These are phyloP conservation scores for Colletotrichum sp. DNA, from an alignment of 2,329 filamentous ascomycete species.

Conservation along the genomic window DNA sequence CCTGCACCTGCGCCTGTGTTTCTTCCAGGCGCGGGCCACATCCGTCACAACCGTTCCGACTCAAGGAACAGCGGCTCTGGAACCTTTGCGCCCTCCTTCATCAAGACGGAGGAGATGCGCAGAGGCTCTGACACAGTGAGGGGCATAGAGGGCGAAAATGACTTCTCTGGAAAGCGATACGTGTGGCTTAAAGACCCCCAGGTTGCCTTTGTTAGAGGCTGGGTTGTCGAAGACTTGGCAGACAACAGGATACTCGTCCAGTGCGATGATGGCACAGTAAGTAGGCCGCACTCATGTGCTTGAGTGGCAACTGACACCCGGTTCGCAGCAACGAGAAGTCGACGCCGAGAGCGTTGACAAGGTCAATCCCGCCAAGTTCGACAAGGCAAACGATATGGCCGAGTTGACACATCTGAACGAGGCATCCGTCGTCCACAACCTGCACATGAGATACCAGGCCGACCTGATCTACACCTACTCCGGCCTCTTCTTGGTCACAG, in stretches of 20 bases:
- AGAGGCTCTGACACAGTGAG: constrained; percentile 60
- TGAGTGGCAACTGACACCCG: constrained; percentile 21
- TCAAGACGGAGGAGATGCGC: constrained; percentile 82
- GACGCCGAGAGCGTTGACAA: constrained; percentile 91
- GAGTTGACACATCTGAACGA: constrained; percentile 98
- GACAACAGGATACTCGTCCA: constrained; percentile 80
- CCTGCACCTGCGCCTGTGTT: constrained; percentile 45
- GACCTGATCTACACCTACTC: constrained; percentile 99
- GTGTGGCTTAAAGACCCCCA: constrained; percentile 94
- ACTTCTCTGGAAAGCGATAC: constrained; percentile 98
- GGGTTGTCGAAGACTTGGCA: constrained; percentile 83
- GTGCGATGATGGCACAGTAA: constrained; percentile 88
- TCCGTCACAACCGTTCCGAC: constrained; percentile 54
- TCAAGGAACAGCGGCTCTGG: constrained; percentile 73
- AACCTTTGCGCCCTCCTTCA: constrained; percentile 96
- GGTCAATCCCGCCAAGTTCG: constrained; percentile 99
- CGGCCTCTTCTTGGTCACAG: constrained; percentile 92
- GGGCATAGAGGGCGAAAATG: constrained; percentile 94
- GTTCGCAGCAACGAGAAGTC: constrained; percentile 78
- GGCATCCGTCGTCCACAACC: constrained; percentile 95
- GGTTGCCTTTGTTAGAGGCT: constrained; percentile 88
- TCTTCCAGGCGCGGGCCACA: constrained; percentile 37
- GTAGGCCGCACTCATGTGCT: constrained; percentile 35
- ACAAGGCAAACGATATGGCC: constrained; percentile 99
- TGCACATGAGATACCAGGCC: constrained; percentile 92